Conservation (phyloP, 2,329 filamentous ascomycete species). For the Calonectria pseudoreteaudii region DNA sequence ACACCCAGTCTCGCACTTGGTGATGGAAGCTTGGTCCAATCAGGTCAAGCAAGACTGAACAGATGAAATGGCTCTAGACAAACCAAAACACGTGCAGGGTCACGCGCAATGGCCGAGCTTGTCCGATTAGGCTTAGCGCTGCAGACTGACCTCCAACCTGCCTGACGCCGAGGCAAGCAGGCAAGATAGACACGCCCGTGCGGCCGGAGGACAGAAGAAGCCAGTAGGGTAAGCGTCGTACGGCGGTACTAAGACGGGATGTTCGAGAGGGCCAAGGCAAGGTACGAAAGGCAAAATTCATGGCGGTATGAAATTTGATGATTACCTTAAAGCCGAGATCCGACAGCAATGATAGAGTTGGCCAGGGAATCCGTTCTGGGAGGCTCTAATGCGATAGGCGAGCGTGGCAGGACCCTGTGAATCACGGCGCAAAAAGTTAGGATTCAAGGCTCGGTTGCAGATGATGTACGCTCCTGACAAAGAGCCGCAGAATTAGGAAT, state of each 20-base stretch:
- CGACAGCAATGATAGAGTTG: neutral
- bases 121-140: constrained; percentile 4
- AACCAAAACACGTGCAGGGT: constrained; percentile 24
- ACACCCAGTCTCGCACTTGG: neutral
- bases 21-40: neutral
- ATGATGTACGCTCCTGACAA: neutral
- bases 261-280: neutral
- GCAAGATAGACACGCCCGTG: constrained; percentile 3
- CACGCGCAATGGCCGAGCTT: constrained; percentile 14
- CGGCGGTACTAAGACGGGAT: neutral
- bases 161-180: constrained; percentile 5
- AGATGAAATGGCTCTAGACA: neutral
- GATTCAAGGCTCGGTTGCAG: constrained; percentile 8
- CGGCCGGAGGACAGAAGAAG: neutral
- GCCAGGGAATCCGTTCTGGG: constrained; percentile 8
- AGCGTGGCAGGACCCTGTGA: constrained; percentile 1
- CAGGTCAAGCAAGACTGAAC: neutral
- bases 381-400: constrained; percentile 4
- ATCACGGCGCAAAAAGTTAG: constrained; percentile 8
- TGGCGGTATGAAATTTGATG: neutral
- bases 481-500: constrained; percentile 16
- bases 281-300: neutral
- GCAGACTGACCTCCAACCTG: neutral
- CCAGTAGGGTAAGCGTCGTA: neutral
- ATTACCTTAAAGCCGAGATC: neutral